phyloP scores from a whole-genome alignment of 2,329 filamentous ascomycete species.

The Aplosporella prunicola region DNA sequence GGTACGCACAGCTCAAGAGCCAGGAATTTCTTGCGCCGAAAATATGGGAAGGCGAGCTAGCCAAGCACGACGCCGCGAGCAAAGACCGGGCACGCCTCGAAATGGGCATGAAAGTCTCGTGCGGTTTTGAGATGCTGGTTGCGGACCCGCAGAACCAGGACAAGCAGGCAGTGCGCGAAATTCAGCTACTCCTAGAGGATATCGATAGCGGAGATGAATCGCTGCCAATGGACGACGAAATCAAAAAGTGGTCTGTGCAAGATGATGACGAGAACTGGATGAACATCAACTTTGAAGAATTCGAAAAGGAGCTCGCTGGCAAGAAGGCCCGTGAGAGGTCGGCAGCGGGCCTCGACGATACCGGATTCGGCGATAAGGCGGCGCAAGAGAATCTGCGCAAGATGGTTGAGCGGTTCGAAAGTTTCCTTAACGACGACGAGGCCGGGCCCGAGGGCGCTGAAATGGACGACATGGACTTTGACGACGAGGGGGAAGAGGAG shows the following conservation, averaged over 20 bases:
- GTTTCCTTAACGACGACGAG: slow-evolving; percentile 77
- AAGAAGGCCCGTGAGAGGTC: slow-evolving; percentile 17
- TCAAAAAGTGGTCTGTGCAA: slow-evolving; percentile 56
- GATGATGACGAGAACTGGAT: slow-evolving; percentile 87
- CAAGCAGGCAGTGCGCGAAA: slow-evolving; percentile 60
- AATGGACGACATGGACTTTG: slow-evolving; percentile 58
- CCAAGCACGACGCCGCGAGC: slow-evolving; percentile 18
- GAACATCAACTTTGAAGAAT: slow-evolving; percentile 81
- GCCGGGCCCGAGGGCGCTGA: slow-evolving; percentile 74
- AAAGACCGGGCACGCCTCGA: slow-evolving; percentile 40
- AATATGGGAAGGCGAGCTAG: slow-evolving; percentile 40
- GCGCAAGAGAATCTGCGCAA: slow-evolving; percentile 72
- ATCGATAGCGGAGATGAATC: slow-evolving; percentile 59
- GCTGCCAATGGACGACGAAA: slow-evolving; percentile 66
- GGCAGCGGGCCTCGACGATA: neutral
- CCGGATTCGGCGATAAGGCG: slow-evolving; percentile 46
- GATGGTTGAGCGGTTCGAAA: slow-evolving; percentile 88
- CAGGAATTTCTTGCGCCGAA: slow-evolving; percentile 66
- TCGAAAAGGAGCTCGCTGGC: slow-evolving; percentile 67
- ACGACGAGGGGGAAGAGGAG: slow-evolving; percentile 46
- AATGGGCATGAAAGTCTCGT: slow-evolving; percentile 79
- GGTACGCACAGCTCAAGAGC: slow-evolving; percentile 82
- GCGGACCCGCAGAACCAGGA: slow-evolving; percentile 58
- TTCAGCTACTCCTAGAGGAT: slow-evolving; percentile 68
- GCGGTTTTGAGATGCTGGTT: slow-evolving; percentile 83